Evolutionary conservation across 2,329 filamentous ascomycete genomes (phyloP).

Genomic region (Coniochaeta hoffmannii): DNA sequence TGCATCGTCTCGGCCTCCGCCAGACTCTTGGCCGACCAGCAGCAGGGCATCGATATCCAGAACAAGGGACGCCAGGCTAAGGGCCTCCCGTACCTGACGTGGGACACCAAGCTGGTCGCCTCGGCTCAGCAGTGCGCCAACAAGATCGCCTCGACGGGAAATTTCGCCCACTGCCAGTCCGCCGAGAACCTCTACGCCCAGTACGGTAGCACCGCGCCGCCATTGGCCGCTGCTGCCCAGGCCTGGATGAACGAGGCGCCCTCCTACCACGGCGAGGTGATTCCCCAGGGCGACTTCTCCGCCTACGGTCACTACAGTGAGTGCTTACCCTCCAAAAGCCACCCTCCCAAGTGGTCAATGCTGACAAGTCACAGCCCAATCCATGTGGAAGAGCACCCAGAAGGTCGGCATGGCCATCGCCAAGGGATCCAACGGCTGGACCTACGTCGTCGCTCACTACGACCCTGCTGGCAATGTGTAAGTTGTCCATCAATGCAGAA

Average conservation of each 20-base stretch:
- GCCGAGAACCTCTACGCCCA: conserved; percentile 25
- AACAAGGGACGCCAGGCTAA: conserved; percentile 20
- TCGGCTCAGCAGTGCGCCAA: conserved; percentile 21
- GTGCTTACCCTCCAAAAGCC: conserved; percentile 3
- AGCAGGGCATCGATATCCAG: conserved; percentile 19
- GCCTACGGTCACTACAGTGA: conserved; percentile 26
- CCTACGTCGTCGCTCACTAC: conserved; percentile 26
- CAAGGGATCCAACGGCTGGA: conserved; percentile 17
- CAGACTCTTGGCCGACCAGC: conserved; percentile 12
- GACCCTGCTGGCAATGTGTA: conserved; percentile 22
- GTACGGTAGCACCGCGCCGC: conserved; percentile 8
- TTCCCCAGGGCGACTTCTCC: conserved; percentile 24
- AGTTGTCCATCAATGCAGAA: not conserved
- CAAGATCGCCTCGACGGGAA: conserved; percentile 19
- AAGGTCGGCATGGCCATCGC: conserved; percentile 24
- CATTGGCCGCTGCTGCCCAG: conserved; percentile 17
- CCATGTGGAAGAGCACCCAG: conserved; percentile 22
- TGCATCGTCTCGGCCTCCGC: not conserved
- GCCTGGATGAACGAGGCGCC: conserved; percentile 25
- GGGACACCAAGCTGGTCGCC: conserved; percentile 19
- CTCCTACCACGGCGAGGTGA: conserved; percentile 24
- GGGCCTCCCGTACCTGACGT: conserved; percentile 16
- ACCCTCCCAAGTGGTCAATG: not conserved
- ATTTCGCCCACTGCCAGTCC: conserved; percentile 20
- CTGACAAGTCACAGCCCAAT: conserved; percentile 11